Conservation (phyloP, 116 monocot species). For the Papilionanthe hybrid region DNA sequence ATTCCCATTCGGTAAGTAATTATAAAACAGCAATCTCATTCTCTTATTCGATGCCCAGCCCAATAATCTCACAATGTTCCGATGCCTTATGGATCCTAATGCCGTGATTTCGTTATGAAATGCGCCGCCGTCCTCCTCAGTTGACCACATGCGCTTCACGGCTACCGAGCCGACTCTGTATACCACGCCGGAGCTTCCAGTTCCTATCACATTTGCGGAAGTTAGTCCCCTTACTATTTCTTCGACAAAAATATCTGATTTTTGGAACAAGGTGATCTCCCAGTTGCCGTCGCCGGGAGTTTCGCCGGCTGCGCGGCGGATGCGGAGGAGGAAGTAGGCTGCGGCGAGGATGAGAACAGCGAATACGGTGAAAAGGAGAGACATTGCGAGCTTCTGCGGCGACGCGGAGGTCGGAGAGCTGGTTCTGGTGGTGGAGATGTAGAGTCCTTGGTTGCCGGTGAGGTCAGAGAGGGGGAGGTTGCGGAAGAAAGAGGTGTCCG, state of each 20-base stretch:
- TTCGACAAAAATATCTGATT: conserved; percentile 62
- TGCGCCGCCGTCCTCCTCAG: conserved; percentile 26
- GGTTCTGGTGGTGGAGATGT: conserved; percentile 17
- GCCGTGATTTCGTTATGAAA: conserved; percentile 71
- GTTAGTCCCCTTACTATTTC: conserved; percentile 50
- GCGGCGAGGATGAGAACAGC: conserved; percentile 44
- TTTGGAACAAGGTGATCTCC: conserved; percentile 85
- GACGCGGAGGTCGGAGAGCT: neutral
- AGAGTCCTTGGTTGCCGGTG: conserved; percentile 51
- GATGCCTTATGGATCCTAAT: conserved; percentile 71
- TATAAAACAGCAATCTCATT: conserved; percentile 75
- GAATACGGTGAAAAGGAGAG: conserved; percentile 46
- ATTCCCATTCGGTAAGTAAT: conserved; percentile 72
- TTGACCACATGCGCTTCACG: conserved; percentile 92
- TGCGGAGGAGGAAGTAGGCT: conserved; percentile 32
- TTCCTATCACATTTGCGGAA: conserved; percentile 77
- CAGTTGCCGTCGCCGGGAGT: conserved; percentile 25
- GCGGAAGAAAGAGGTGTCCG: conserved; percentile 71
- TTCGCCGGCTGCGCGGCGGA: conserved; percentile 4
- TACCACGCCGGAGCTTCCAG: conserved; percentile 90
- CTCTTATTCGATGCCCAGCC: conserved; percentile 62
- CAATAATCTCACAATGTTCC: conserved; percentile 78
- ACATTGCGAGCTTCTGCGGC: conserved; percentile 50
- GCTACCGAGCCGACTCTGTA: conserved; percentile 69
- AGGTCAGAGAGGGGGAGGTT: conserved; percentile 60